Evolutionary conservation across 2,329 filamentous ascomycete species (phyloP).

Genomic region (Diaporthe aspalathi): DNA sequence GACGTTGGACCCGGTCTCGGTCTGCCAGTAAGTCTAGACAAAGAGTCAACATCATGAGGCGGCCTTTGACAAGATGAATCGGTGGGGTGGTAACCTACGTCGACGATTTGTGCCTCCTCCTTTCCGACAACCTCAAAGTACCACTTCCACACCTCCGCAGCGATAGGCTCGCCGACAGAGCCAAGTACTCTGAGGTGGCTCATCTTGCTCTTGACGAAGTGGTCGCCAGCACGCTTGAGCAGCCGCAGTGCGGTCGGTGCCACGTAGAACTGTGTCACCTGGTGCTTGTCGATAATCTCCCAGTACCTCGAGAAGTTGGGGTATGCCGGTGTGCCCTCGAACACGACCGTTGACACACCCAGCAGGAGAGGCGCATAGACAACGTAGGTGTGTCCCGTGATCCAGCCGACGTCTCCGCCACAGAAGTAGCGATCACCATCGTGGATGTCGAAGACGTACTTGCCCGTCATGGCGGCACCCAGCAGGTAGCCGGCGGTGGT

Average conservation of each 20-base stretch:
- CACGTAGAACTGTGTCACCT: constrained; percentile 98
- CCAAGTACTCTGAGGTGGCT: constrained; percentile 89
- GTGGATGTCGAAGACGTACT: constrained; percentile 99
- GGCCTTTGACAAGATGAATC: background rate
- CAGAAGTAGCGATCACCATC: constrained; percentile 95
- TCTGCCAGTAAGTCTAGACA: constrained; percentile 97
- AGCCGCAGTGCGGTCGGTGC: constrained; percentile 93
- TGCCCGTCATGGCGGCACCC: constrained; percentile 91
- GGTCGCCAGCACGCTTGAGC: constrained; percentile 93
- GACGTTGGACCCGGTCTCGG: constrained; percentile 96
- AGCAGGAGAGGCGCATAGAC: constrained; percentile 95
- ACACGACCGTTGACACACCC: constrained; percentile 94
- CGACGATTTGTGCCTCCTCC: constrained; percentile 91
- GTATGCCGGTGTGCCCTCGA: constrained; percentile 97
- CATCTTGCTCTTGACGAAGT: constrained; percentile 92
- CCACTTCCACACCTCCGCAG: constrained; percentile 99
- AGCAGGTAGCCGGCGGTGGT: constrained; percentile 95
- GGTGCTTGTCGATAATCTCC: constrained; percentile 96
- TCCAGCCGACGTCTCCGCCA: constrained; percentile 98
- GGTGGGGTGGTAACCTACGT: constrained; percentile 71
- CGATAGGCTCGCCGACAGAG: constrained; percentile 97
- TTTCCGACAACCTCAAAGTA: constrained; percentile 96
- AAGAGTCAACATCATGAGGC: constrained; percentile 40
- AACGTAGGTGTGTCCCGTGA: constrained; percentile 98
- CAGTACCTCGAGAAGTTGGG: constrained; percentile 98